Evolutionary conservation across 2,329 filamentous ascomycete species (phyloP).

Genomic region (Ilyonectria robusta): DNA sequence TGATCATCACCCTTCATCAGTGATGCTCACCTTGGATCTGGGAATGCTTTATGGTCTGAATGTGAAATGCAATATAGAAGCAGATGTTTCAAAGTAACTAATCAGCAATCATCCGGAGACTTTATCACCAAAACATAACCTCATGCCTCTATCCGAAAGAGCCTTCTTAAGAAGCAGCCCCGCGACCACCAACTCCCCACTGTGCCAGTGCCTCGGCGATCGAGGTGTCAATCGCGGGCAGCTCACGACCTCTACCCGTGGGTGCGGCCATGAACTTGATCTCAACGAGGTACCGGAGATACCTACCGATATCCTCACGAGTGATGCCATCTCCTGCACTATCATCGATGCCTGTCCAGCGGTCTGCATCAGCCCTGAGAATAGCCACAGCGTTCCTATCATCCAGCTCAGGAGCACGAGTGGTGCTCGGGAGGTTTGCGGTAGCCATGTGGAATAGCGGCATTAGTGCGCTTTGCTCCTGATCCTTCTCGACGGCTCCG

Average conservation of each 20-base stretch:
- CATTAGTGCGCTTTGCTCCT: conserved; percentile 57
- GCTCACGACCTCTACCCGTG: conserved; percentile 34
- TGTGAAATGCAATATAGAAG: no score
- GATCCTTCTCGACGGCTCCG: conserved; percentile 31
- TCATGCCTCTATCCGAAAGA: no score
- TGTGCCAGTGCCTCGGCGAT: conserved; percentile 36
- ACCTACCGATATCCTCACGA: conserved; percentile 35
- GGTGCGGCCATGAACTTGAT: conserved; percentile 38
- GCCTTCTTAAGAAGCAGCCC: no score
- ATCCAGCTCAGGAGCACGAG: conserved; percentile 79
- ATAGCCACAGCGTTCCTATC: conserved; percentile 74
- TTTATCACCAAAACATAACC: no score
- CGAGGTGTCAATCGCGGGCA: conserved; percentile 32
- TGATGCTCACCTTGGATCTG: no score
- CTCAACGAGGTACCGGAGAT: conserved; percentile 30
- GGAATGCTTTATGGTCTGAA: no score
- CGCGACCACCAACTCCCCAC: conserved; percentile 25
- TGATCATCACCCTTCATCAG: no score
- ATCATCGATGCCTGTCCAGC: conserved; percentile 71
- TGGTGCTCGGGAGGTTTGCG: conserved; percentile 76
- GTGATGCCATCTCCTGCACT: conserved; percentile 57
- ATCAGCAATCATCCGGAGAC: no score
- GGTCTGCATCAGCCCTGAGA: conserved; percentile 72
- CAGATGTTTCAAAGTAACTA: no score
- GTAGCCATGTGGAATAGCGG: conserved; percentile 82